Evolutionary conservation across 176 grass and related monocot species (phyloP).

Genomic region (Hyparrhenia diplandra): DNA sequence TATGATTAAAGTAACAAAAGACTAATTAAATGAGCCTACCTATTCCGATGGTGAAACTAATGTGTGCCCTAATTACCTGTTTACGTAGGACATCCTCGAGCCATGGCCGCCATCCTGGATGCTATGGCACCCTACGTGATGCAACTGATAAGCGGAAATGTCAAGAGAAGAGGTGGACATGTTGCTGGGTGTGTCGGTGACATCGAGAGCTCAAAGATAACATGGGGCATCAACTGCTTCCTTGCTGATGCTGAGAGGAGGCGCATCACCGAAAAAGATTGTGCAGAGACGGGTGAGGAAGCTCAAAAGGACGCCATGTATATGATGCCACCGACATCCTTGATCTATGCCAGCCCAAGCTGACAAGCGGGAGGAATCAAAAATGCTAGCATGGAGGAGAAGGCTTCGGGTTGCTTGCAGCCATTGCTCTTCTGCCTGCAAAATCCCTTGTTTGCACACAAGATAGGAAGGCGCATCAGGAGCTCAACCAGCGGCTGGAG

Average conservation of each 20-base stretch:
- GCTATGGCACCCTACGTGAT: background rate
- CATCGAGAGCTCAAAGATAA: background rate
- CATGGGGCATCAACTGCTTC: background rate
- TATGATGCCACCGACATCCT: background rate
- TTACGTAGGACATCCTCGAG: background rate
- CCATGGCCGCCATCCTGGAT: conserved; percentile 29
- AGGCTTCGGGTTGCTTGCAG: background rate
- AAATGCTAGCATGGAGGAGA: background rate
- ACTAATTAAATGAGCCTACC: too few species aligned
- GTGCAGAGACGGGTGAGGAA: too few species aligned
- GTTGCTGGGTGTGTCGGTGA: conserved; percentile 13
- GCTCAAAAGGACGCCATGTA: too few species aligned
- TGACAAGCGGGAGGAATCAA: background rate
- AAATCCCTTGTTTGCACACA: too few species aligned
- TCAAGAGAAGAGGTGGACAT: background rate
- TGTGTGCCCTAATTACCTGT: background rate
- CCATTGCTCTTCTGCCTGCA: too few species aligned
- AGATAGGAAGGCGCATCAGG: too few species aligned
- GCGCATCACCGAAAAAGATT: too few species aligned
- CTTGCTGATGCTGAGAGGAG: too few species aligned
- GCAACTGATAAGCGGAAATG: background rate
- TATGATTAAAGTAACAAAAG: too few species aligned
- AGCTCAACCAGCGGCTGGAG: too few species aligned
- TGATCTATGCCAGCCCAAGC: background rate
- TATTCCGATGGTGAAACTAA: background rate